These are phyloP conservation scores for Dryas octopetala DNA, from an alignment of 306 rosid species.

Conservation along the genomic window DNA sequence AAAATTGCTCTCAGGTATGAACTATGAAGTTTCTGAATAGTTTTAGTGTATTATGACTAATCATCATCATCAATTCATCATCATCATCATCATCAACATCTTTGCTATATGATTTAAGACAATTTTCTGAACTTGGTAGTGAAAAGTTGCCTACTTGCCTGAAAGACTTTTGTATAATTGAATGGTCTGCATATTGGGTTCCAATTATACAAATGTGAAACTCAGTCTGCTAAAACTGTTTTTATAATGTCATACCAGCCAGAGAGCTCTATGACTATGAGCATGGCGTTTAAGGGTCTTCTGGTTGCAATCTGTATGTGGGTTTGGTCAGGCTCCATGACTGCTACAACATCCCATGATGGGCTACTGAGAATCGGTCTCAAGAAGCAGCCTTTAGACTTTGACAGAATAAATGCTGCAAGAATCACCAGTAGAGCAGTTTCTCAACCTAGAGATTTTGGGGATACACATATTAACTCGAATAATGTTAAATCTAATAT, in stretches of 20 bases:
- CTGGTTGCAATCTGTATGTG: constrained; percentile 27
- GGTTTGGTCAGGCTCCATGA: constrained; percentile 16
- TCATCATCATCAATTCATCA: not conserved
- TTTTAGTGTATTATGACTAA: not conserved
- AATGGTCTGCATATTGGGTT: not conserved
- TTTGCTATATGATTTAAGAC: not conserved
- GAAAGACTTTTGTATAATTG: not conserved
- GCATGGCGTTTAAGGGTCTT: constrained; percentile 27
- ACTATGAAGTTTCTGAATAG: not conserved
- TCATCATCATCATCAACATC: not conserved
- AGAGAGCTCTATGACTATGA: constrained; percentile 2
- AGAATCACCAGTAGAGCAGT: constrained; percentile 13
- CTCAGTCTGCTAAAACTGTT: not conserved
- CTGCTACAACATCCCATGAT: constrained; percentile 24
- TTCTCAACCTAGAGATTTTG: constrained; percentile 1
- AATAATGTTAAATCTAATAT: constrained; percentile 17
- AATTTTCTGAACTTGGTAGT: not conserved
- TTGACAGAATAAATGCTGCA: constrained; percentile 33
- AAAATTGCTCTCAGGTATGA: constrained; percentile 8
- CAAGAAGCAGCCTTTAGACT: constrained; percentile 38
- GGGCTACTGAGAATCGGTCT: constrained; percentile 37
- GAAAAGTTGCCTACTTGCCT: not conserved
- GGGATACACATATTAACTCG: not conserved
- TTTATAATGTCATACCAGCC: constrained; percentile 1
- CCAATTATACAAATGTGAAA: not conserved